These are phyloP conservation scores for Colletotrichum musicola DNA, from an alignment of 2,329 filamentous ascomycete species.

Conservation along the genomic window DNA sequence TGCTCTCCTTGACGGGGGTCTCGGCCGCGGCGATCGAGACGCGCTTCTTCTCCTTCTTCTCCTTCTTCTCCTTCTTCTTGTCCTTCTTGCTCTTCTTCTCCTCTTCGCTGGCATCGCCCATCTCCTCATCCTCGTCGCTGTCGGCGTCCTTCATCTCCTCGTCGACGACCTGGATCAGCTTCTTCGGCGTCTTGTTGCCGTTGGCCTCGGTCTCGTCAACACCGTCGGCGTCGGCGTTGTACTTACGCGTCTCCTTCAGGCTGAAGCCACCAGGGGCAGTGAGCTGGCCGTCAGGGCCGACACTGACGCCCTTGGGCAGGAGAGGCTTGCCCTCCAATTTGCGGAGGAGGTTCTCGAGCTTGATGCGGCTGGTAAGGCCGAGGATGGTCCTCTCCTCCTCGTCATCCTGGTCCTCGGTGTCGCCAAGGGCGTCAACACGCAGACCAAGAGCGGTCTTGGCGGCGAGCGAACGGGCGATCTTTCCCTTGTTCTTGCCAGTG, in stretches of 20 bases:
- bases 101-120: conserved; percentile 51
- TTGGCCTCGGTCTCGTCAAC: conserved; percentile 70
- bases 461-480: conserved; percentile 96
- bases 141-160: conserved; percentile 52
- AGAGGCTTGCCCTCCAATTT: conserved; percentile 91
- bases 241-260: conserved; percentile 92
- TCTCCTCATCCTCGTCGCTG: conserved; percentile 56
- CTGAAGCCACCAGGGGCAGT: conserved; percentile 83
- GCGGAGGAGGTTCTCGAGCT: conserved; percentile 81
- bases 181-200: conserved; percentile 47
- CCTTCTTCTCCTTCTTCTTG: conserved; percentile 58
- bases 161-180: conserved; percentile 62
- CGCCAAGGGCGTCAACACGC: conserved; percentile 83
- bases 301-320: conserved; percentile 79
- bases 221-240: conserved; percentile 94
- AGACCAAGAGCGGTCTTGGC: conserved; percentile 94
- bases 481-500: conserved; percentile 98
- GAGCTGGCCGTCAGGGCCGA: conserved; percentile 78
- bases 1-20: conserved; percentile 50
- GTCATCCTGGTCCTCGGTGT: conserved; percentile 77
- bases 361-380: conserved; percentile 78
- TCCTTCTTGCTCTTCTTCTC: conserved; percentile 52
- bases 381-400: conserved; percentile 91
- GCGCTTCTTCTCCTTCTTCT: conserved; percentile 49
- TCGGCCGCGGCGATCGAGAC: conserved; percentile 43